phyloP scores from a whole-genome alignment of 2,329 filamentous ascomycete genomes.

The Leptographium flavum region DNA sequence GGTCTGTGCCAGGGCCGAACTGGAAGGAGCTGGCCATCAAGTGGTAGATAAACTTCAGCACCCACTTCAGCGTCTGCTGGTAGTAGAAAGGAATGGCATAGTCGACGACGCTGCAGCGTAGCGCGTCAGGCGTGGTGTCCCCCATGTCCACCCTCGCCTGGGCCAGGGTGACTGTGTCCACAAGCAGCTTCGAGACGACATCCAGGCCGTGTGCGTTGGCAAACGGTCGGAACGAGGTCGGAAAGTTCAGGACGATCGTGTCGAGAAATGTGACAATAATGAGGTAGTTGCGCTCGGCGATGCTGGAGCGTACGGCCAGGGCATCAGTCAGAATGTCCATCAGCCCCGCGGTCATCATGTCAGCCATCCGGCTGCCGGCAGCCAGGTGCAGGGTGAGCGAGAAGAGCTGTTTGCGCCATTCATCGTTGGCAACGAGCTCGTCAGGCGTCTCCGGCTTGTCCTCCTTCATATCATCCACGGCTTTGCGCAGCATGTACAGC shows the following conservation, averaged over 20 bases:
- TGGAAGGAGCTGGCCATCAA: conserved; percentile 68
- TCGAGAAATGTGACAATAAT: conserved; percentile 81
- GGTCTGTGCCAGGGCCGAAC: conserved; percentile 59
- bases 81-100: conserved; percentile 89
- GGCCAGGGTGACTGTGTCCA: conserved; percentile 61
- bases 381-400: conserved; percentile 74
- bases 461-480: conserved; percentile 64
- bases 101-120: conserved; percentile 72
- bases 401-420: conserved; percentile 85
- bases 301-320: conserved; percentile 64
- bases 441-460: conserved; percentile 41
- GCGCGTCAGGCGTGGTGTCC: conserved; percentile 53
- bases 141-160: conserved; percentile 51
- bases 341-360: conserved; percentile 77
- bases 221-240: conserved; percentile 71
- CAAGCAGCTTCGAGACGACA: conserved; percentile 74
- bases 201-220: conserved; percentile 75
- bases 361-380: conserved; percentile 57
- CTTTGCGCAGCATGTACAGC: conserved; percentile 83
- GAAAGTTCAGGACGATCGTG: conserved; percentile 70
- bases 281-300: conserved; percentile 72
- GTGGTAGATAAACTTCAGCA: conserved; percentile 93
- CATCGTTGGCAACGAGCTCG: conserved; percentile 55
- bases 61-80: conserved; percentile 83
- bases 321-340: conserved; percentile 85